phyloP scores from a whole-genome alignment of 2,329 filamentous ascomycete genomes.

The Trichoderma koningiopsis region DNA sequence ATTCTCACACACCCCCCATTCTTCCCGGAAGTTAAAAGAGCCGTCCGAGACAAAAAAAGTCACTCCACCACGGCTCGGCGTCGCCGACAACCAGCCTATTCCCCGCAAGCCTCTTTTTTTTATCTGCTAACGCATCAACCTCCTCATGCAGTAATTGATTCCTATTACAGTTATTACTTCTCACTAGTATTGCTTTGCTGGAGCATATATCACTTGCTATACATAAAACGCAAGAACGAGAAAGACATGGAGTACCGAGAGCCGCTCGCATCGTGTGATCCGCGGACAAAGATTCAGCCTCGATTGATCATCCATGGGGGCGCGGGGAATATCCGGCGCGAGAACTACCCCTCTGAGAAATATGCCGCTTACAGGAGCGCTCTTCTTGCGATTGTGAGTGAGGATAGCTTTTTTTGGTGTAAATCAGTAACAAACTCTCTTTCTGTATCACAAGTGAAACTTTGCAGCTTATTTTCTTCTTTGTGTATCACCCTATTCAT shows the following conservation, averaged over 20 bases:
- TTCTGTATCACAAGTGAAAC: neutral
- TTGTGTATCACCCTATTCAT: neutral
- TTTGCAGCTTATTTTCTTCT: neutral
- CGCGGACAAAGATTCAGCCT: conserved; percentile 46
- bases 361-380: conserved; percentile 62
- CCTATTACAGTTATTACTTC: neutral
- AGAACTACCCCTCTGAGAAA: conserved; percentile 58
- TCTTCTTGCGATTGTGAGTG: conserved; percentile 62
- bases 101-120: neutral
- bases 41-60: neutral
- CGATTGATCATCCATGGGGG: conserved; percentile 72
- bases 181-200: neutral
- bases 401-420: neutral
- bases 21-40: neutral
- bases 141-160: neutral
- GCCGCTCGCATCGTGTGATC: conserved; percentile 17
- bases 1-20: neutral
- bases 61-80: neutral
- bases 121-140: neutral
- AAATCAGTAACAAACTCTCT: neutral
- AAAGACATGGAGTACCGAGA: conserved; percentile 47
- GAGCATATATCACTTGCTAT: neutral
- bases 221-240: neutral
- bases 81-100: neutral
- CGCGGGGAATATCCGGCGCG: conserved; percentile 67